Evolutionary conservation across 2,329 filamentous ascomycete species (phyloP).

Genomic region (Fusarium chlamydosporum): DNA sequence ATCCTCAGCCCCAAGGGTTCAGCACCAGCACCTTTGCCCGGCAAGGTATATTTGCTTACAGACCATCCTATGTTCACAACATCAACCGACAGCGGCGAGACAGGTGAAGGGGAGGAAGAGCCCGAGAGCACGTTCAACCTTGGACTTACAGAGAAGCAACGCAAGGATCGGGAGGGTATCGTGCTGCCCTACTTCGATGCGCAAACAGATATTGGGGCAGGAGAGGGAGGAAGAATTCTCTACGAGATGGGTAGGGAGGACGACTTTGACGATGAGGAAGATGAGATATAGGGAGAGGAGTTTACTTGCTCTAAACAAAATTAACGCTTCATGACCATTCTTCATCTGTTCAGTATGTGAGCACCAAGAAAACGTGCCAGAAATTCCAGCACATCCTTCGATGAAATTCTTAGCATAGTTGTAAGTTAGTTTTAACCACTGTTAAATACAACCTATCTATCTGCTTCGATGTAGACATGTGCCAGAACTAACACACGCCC

Average conservation of each 20-base stretch:
- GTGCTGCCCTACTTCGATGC: constrained; percentile 97
- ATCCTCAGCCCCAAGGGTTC: constrained; percentile 59
- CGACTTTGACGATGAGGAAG: constrained; percentile 96
- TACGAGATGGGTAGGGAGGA: constrained; percentile 98
- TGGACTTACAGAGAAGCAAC: constrained; percentile 90
- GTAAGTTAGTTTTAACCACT: too few relatives aligned
- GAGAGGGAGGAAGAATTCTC: constrained; percentile 91
- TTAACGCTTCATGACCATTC: constrained; percentile 5
- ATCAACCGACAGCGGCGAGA: constrained; percentile 55
- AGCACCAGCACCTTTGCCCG: constrained; percentile 38
- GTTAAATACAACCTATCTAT: too few relatives aligned
- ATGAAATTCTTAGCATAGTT: too few relatives aligned
- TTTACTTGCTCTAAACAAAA: neutral
- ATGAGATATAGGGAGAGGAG: constrained; percentile 76
- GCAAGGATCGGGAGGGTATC: constrained; percentile 86
- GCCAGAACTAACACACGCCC: too few relatives aligned
- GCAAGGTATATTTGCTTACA: constrained; percentile 72
- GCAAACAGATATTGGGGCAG: constrained; percentile 82
- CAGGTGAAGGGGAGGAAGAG: constrained; percentile 64
- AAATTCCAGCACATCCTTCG: too few relatives aligned
- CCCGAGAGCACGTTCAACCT: constrained; percentile 86
- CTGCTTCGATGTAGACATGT: too few relatives aligned
- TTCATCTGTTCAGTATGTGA: neutral
- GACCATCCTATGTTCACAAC: constrained; percentile 80
- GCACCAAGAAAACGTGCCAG: too few relatives aligned